A percentile compares a stretch with the other conserved stretches of the same genome.
These are phyloP conservation scores for Populus hybrid DNA, from an alignment of 441 rosid genomes.

Conservation along the genomic window DNA sequence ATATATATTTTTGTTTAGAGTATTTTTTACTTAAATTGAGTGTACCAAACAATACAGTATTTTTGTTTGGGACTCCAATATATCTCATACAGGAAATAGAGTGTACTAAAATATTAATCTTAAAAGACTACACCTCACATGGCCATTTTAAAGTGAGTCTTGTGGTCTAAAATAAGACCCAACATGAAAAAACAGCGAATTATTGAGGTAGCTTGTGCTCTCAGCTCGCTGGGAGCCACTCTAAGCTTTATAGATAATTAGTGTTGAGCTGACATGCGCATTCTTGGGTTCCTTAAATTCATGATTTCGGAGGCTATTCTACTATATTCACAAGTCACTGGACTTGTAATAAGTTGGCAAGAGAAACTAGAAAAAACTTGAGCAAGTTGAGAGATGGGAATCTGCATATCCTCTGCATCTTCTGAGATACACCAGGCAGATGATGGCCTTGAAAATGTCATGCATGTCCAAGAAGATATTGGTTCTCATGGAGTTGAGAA, in stretches of 20 bases:
- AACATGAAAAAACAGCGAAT: slow-evolving; percentile 19
- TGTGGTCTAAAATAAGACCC: slow-evolving; percentile 35
- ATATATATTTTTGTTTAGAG: rapidly evolving
- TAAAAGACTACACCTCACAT: slow-evolving; percentile 26
- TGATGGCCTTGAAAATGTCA: slow-evolving; percentile 47
- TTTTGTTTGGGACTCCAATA: no score
- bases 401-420: slow-evolving; percentile 68
- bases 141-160: slow-evolving; percentile 47
- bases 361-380: not conserved
- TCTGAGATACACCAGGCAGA: slow-evolving; percentile 53
- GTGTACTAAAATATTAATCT: slow-evolving; percentile 5
- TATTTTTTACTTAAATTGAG: no score
- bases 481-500: slow-evolving; percentile 23
- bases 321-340: slow-evolving; percentile 6
- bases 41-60: no score
- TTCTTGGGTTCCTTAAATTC: slow-evolving; percentile 23
- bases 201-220: slow-evolving; percentile 31
- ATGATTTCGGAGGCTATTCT: slow-evolving; percentile 19
- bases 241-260: slow-evolving; percentile 6
- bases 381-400: slow-evolving; percentile 54
- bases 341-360: not conserved
- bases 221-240: slow-evolving; percentile 34
- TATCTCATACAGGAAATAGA: not conserved
- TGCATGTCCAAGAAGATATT: slow-evolving; percentile 22
- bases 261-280: slow-evolving; percentile 27